These are phyloP conservation scores for Podila verticillata DNA, from an alignment of 192 early-diverging fungal genomes.

Conservation along the genomic window DNA sequence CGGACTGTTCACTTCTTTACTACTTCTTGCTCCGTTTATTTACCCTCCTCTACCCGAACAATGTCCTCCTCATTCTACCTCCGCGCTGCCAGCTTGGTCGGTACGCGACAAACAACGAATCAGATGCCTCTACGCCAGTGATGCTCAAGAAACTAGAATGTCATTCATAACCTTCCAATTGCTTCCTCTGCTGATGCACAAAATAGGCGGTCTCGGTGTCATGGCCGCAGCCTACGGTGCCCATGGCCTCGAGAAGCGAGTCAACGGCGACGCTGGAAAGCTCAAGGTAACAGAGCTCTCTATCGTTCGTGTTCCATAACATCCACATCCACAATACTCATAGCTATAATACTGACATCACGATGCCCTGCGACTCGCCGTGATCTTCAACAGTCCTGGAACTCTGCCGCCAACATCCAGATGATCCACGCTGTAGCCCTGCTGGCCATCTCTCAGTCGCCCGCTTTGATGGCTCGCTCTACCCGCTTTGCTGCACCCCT, in stretches of 20 bases:
- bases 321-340: background rate
- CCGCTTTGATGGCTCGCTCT: constrained; percentile 33
- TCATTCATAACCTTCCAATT: no score
- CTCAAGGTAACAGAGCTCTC: constrained; percentile 25
- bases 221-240: constrained; percentile 39
- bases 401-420: constrained; percentile 64
- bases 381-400: constrained; percentile 52
- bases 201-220: constrained; percentile 40
- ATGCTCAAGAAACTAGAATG: background rate
- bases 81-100: constrained; percentile 29
- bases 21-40: no score
- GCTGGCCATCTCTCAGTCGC: constrained; percentile 56
- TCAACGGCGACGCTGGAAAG: constrained; percentile 39
- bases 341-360: background rate
- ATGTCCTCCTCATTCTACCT: constrained; percentile 37
- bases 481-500: constrained; percentile 54
- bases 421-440: constrained; percentile 62
- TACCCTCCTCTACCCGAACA: no score
- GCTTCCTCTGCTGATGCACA: no score
- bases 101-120: background rate
- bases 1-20: no score
- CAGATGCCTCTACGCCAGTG: background rate
- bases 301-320: background rate
- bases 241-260: constrained; percentile 45
- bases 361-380: background rate